A percentile compares a stretch with the other conserved stretches of the same genome.
phyloP scores from a whole-genome alignment of 1,284 basidiomycete species.

The Golubevia sp. region DNA sequence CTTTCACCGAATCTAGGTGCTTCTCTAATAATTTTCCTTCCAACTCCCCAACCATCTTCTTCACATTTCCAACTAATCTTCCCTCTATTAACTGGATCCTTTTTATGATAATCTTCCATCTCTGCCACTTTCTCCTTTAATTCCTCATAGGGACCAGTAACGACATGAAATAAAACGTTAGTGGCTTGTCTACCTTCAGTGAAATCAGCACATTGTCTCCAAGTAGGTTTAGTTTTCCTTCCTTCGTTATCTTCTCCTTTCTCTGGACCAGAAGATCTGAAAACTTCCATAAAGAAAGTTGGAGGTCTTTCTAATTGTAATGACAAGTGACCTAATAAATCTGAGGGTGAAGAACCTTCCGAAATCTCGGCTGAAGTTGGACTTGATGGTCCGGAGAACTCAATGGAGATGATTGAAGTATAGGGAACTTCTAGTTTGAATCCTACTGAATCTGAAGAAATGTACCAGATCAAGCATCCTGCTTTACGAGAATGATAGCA shows the following conservation, averaged over 20 bases:
- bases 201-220: constrained; percentile 51
- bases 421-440: constrained; percentile 47
- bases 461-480: constrained; percentile 36
- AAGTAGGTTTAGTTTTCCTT: constrained; percentile 25
- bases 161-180: constrained; percentile 22
- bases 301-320: constrained; percentile 38
- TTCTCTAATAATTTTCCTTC: no score
- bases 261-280: constrained; percentile 23
- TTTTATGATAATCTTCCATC: no score
- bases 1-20: no score
- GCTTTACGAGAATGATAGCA: constrained; percentile 44
- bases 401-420: constrained; percentile 21
- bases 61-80: no score
- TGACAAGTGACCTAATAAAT: constrained; percentile 27
- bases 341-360: constrained; percentile 29
- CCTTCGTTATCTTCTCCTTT: constrained; percentile 7
- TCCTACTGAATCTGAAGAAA: constrained; percentile 40
- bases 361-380: constrained; percentile 20
- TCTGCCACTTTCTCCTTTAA: no score
- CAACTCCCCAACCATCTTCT: no score
- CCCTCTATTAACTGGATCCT: no score
- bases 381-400: constrained; percentile 9
- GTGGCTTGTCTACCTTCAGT: constrained; percentile 46
- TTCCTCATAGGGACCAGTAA: constrained; percentile 42
- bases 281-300: constrained; percentile 50